Conservation (phyloP, 768 basidiomycete species). For the Tulasnella sp. region DNA sequence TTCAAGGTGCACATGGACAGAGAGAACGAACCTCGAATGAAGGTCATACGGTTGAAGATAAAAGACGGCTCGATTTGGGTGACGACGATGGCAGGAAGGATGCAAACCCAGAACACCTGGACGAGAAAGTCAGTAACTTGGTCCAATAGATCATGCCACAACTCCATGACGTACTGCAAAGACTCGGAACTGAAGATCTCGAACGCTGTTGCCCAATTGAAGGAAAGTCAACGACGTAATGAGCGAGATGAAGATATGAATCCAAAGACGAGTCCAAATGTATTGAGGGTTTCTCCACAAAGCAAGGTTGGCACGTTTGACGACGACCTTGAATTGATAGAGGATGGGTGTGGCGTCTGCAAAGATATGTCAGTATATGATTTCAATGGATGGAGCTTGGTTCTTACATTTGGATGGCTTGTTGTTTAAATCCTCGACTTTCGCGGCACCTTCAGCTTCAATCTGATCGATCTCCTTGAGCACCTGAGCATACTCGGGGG, state of each 20-base stretch:
- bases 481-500: slow-evolving; percentile 24
- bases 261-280: slow-evolving; percentile 69
- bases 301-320: slow-evolving; percentile 50
- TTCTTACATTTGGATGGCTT: slow-evolving; percentile 38
- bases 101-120: slow-evolving; percentile 42
- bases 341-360: slow-evolving; percentile 62
- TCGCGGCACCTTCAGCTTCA: slow-evolving; percentile 33
- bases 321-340: slow-evolving; percentile 59
- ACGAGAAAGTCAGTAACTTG: not conserved
- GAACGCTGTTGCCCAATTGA: slow-evolving; percentile 46
- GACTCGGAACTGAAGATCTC: slow-evolving; percentile 65
- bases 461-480: slow-evolving; percentile 27
- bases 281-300: slow-evolving; percentile 80
- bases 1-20: too few species aligned
- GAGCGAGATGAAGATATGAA: slow-evolving; percentile 55
- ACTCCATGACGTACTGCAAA: slow-evolving; percentile 39
- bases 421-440: slow-evolving; percentile 30
- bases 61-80: slow-evolving; percentile 73
- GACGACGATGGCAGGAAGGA: slow-evolving; percentile 65
- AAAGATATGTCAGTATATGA: not conserved
- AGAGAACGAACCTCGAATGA: slow-evolving; percentile 19
- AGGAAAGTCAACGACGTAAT: slow-evolving; percentile 71
- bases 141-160: too few species aligned
- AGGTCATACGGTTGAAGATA: slow-evolving; percentile 48
- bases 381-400: not conserved